Percentiles rank a stretch among this genome's conserved stretches.
Conservation (phyloP, 148 eudicot species). For the Vaccinium macrocarpon region DNA sequence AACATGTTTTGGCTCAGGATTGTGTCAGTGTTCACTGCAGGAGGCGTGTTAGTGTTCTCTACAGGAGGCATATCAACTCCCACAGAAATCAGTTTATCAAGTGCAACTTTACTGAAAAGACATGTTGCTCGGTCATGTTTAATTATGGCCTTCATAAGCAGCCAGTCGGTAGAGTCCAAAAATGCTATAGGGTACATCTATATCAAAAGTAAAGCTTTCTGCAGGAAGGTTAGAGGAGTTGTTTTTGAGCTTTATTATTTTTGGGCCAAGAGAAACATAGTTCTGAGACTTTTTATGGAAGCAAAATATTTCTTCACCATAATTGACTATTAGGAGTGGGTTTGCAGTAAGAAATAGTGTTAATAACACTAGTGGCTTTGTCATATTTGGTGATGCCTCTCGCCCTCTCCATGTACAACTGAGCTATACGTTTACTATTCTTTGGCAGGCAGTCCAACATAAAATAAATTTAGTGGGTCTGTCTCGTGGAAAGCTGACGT, state of each 20-base stretch:
- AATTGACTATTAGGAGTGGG: not conserved
- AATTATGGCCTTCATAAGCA: not conserved
- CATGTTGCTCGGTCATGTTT: not conserved
- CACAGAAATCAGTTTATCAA: not conserved
- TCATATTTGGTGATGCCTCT: constrained; percentile 3
- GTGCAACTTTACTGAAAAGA: not conserved
- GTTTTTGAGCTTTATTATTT: not conserved
- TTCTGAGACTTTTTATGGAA: not conserved
- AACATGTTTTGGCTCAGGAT: constrained; percentile 4
- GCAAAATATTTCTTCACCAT: not conserved
- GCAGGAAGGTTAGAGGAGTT: constrained; percentile 6
- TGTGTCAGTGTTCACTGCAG: not conserved
- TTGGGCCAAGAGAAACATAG: not conserved
- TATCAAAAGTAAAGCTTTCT: not conserved
- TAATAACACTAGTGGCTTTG: not conserved
- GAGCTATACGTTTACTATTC: not conserved
- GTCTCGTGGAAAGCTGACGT: not conserved
- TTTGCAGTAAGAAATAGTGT: not conserved
- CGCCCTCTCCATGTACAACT: not conserved
- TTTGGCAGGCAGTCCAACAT: not conserved
- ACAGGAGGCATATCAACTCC: not conserved
- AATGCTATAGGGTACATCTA: not conserved
- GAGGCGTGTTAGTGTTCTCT: not conserved
- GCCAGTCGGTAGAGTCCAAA: not conserved
- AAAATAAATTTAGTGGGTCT: too few species aligned